phyloP scores from a whole-genome alignment of 441 rosid species.

The Adansonia grandidieri region DNA sequence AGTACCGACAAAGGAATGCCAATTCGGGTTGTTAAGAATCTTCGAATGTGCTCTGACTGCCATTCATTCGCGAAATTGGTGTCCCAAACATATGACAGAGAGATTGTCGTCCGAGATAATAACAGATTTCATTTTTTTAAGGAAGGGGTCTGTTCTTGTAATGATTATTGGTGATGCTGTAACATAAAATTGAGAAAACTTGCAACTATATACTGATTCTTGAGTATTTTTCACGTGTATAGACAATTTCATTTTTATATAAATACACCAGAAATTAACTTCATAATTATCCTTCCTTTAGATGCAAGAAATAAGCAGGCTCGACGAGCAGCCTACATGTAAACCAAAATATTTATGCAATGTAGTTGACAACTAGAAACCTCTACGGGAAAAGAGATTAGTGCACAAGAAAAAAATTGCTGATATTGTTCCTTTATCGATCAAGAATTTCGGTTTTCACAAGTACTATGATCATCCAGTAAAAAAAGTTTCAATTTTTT shows the following conservation, averaged over 20 bases:
- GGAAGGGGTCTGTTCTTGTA: constrained; percentile 26
- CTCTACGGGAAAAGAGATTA: not conserved
- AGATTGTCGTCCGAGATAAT: constrained; percentile 43
- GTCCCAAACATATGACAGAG: constrained; percentile 48
- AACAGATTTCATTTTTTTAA: constrained; percentile 26
- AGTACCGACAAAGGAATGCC: constrained; percentile 43
- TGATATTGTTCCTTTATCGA: too few species aligned
- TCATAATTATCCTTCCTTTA: not conserved
- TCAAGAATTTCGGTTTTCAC: too few species aligned
- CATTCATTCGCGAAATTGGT: constrained; percentile 58
- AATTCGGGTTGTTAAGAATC: constrained; percentile 54
- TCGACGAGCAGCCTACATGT: not conserved
- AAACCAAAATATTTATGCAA: not conserved
- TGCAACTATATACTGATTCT: not conserved
- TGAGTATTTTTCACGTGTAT: not conserved
- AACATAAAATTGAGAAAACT: not conserved
- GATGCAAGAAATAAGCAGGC: not conserved
- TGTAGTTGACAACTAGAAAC: not conserved
- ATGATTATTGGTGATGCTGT: constrained; percentile 24
- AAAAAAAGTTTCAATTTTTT: too few species aligned
- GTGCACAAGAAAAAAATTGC: not conserved
- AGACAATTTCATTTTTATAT: not conserved
- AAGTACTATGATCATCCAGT: too few species aligned
- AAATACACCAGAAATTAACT: not conserved
- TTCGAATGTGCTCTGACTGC: constrained; percentile 59